These are phyloP conservation scores for Camellia lanceoleosa DNA, from an alignment of 148 eudicot species.

Conservation along the genomic window DNA sequence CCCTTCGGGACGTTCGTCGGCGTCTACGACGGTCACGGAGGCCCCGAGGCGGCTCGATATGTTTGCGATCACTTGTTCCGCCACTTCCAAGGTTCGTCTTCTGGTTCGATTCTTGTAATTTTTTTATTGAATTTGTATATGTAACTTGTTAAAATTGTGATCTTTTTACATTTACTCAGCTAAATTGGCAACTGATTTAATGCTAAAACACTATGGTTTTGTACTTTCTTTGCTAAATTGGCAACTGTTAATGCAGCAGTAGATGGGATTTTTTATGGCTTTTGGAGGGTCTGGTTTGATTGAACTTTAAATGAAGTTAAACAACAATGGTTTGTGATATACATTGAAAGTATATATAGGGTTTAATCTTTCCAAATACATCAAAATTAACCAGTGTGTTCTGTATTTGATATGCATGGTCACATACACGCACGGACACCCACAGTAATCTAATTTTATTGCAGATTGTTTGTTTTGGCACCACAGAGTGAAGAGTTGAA, in stretches of 20 bases:
- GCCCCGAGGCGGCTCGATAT: constrained; percentile 62
- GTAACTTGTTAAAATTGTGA: neutral
- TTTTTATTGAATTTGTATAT: neutral
- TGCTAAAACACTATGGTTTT: neutral
- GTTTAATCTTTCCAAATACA: neutral
- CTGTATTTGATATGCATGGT: neutral
- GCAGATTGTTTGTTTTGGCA: neutral
- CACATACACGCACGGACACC: neutral
- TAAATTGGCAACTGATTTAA: neutral
- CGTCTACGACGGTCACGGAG: constrained; percentile 76
- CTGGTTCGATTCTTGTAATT: neutral
- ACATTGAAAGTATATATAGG: too few relatives aligned
- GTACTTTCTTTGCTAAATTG: neutral
- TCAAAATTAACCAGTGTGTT: neutral
- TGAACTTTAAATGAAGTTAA: neutral
- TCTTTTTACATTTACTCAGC: neutral
- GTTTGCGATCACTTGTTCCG: constrained; percentile 56
- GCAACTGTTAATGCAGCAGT: neutral
- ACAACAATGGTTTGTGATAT: neutral
- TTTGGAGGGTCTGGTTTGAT: neutral
- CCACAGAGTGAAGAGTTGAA: neutral
- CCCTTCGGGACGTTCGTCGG: constrained; percentile 64
- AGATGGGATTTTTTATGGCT: constrained; percentile 2
- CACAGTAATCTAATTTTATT: neutral
- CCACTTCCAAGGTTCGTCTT: constrained; percentile 48